Evolutionary conservation across 768 basidiomycete genomes (phyloP), one percentile per base, ranked within the genome.

Genomic region (Suillus occidentalis): DNA sequence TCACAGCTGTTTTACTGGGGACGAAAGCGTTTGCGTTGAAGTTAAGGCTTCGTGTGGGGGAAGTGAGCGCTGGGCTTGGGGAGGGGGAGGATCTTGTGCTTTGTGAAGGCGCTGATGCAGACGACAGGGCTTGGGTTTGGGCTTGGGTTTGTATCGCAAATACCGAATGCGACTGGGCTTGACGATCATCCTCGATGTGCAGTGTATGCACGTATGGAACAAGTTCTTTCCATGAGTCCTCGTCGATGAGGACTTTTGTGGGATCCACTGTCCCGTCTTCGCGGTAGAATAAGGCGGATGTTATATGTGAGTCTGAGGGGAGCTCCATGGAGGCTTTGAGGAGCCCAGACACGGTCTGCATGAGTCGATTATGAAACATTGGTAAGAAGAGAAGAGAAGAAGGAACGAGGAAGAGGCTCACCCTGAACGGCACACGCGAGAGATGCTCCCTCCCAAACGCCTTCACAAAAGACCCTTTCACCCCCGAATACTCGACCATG

Each of bases 161-260:
- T 42, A 42, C 18, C 25, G 58, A 59, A 31, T 28, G 28, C n/a
- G 28, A 28, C 28, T 28, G 28, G 28, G 36, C 40, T 42, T 56
- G 62, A 28, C 67, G 74, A 12, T 77, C 72, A 36, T 74, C 76
- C 28, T 77, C 75, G 34, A 77, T 65, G 58, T 77, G 71, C 39
- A 77, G 59, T 6, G 71, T 73, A 47, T 76, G 76, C 14, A 76
- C 63, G 31, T 76, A 75, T 36, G 76, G 73, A 0, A 64, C 75
- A 28, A 77, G 72, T 39, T 77, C 75, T 18, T 69, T 71, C 76
- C 75, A 76, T 40, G 75, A 76, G 53, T 75, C 73, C 28, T 77
- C 75, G 31, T 76, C 75, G 25, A 76, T 53, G 25, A 70, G 62
- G n/a, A 68, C 67, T 18, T 67, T 67, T 0, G 67, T 62, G 6